Evolutionary conservation across 2,329 filamentous ascomycete species (phyloP).

Genomic region (Talaromyces rugulosus): DNA sequence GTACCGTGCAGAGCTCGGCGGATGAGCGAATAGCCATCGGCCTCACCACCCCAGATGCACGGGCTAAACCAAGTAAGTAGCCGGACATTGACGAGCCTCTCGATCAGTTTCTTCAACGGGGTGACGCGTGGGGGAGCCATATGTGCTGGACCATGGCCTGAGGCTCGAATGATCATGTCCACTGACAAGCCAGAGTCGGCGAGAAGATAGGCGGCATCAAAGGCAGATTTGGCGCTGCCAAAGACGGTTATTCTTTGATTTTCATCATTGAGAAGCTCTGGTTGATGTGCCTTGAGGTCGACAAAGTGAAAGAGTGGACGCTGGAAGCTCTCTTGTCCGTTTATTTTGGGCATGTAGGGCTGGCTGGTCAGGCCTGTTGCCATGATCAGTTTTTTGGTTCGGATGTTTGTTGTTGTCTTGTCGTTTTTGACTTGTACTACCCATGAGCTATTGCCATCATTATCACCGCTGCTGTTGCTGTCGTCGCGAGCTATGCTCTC

Average conservation of each 20-base stretch:
- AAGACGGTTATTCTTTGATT: constrained; percentile 45
- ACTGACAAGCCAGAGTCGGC: constrained; percentile 49
- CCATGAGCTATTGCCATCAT: background rate
- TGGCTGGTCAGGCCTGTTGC: constrained; percentile 59
- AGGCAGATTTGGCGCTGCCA: constrained; percentile 59
- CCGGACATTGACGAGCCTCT: constrained; percentile 63
- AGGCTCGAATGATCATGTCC: constrained; percentile 39
- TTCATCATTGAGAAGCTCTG: constrained; percentile 23
- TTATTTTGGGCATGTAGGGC: constrained; percentile 51
- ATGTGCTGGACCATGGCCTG: constrained; percentile 39
- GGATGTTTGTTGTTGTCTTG: constrained; percentile 13
- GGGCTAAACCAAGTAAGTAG: constrained; percentile 71
- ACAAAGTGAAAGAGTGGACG: constrained; percentile 56
- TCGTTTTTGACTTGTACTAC: background rate
- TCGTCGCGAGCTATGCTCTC: background rate
- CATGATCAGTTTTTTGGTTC: constrained; percentile 52
- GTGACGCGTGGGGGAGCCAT: constrained; percentile 55
- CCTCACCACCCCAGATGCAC: constrained; percentile 64
- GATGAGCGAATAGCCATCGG: constrained; percentile 51
- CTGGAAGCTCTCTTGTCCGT: constrained; percentile 48
- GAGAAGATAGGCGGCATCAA: constrained; percentile 59
- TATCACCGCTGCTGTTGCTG: background rate
- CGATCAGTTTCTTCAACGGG: constrained; percentile 63
- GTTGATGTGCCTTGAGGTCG: constrained; percentile 44
- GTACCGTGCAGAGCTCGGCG: constrained; percentile 50